These are phyloP conservation scores for Cornus suecica DNA, from an alignment of 148 eudicot species.

Conservation along the genomic window DNA sequence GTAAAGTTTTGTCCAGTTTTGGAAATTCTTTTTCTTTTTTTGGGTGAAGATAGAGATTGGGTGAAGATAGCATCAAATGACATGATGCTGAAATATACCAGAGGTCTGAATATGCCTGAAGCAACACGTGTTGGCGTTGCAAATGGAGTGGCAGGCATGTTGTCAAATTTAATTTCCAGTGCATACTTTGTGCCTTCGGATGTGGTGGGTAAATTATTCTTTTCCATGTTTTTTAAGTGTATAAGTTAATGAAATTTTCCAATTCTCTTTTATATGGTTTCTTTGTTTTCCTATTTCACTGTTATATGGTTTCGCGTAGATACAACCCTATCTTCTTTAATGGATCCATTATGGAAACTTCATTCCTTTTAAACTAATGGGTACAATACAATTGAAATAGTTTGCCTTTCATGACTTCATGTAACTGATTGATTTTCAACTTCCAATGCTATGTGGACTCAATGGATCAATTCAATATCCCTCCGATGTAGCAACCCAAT, in stretches of 20 bases:
- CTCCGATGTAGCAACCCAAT: not conserved
- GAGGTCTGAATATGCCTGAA: constrained; percentile 51
- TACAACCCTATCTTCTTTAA: not conserved
- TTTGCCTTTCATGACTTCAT: not conserved
- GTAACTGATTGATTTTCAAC: not conserved
- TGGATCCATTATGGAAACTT: not conserved
- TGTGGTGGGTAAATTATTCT: constrained; percentile 52
- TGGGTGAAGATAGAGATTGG: too few relatives aligned
- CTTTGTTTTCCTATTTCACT: not conserved
- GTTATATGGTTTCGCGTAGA: not conserved
- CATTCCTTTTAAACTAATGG: not conserved
- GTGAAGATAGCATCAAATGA: constrained; percentile 69
- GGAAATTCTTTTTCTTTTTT: too few relatives aligned
- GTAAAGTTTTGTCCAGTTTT: too few relatives aligned
- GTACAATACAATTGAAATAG: not conserved
- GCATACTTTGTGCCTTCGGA: constrained; percentile 73
- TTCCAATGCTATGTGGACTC: not conserved
- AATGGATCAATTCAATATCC: not conserved
- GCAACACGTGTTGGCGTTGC: constrained; percentile 68
- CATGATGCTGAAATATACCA: constrained; percentile 49
- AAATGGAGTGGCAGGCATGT: constrained; percentile 84
- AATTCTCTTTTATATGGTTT: not conserved
- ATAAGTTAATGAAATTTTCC: not conserved
- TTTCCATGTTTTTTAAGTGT: not conserved
- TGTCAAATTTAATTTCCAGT: constrained; percentile 62